These are phyloP conservation scores for Camellia oleifera DNA, from an alignment of 179 eudicot genomes.

Conservation along the genomic window DNA sequence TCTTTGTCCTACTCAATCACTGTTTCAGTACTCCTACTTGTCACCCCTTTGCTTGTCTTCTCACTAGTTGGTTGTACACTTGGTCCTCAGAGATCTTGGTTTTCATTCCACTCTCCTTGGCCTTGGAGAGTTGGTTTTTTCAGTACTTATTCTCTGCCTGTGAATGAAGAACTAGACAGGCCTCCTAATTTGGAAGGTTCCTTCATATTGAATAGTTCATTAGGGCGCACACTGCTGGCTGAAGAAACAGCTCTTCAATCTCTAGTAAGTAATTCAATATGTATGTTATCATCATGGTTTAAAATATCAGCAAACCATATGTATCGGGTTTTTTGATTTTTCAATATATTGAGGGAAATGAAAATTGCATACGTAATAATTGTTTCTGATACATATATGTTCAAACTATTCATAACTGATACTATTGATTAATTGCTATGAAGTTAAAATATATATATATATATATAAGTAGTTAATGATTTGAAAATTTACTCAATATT, in stretches of 20 bases:
- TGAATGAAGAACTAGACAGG: neutral
- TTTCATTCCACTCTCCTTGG: slow-evolving; percentile 12
- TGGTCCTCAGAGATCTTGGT: slow-evolving; percentile 19
- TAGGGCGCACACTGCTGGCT: neutral
- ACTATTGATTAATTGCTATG: too few relatives aligned
- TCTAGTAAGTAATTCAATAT: neutral
- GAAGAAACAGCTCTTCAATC: neutral
- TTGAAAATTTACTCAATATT: too few relatives aligned
- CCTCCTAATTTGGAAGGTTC: neutral
- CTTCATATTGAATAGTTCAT: neutral
- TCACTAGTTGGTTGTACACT: slow-evolving; percentile 11
- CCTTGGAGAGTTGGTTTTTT: neutral
- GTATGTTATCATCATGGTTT: too few relatives aligned
- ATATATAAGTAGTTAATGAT: neutral
- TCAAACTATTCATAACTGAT: too few relatives aligned
- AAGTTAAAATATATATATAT: too few relatives aligned
- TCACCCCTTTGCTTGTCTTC: slow-evolving; percentile 2
- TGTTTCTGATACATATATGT: too few relatives aligned
- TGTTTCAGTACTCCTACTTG: slow-evolving; percentile 11
- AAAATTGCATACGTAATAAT: too few relatives aligned
- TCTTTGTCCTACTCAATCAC: slow-evolving; percentile 12
- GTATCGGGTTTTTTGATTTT: too few relatives aligned
- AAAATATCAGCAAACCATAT: too few relatives aligned
- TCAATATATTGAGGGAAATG: too few relatives aligned
- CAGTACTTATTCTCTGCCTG: neutral